Base-by-base conservation (phyloP, 805 yeast genomes). In the Ogataea pini region DNA sequence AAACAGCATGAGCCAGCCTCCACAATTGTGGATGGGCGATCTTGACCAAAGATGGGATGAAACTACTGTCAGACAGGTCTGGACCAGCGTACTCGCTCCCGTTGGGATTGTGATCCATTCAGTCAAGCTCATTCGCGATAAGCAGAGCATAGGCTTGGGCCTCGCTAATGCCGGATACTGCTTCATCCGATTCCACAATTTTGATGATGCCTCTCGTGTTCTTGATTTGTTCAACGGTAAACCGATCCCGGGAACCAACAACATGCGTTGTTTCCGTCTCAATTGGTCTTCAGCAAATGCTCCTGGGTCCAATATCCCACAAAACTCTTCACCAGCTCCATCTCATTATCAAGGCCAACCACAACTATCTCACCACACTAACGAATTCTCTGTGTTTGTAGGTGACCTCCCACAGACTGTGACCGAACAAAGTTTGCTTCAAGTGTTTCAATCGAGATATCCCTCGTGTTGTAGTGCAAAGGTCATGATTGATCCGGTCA, bases 11-110 rank as follows among this genome's bases (percentile, higher is more conserved):
- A 55, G 52, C 2, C 65, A 59, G 49, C 55, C 62, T 19, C 69
- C 68, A 33, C 83, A 79, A 55, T 61, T 86, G 42, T 86, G 91
- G 86, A 91, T 90, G 96, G 97, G 97, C 18, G 97, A 89, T 59
- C 69, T 90, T 38, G 96, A 89, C 57, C 87, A 87, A 8, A 72
- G 78, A 63, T 87, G 96, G 90, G 88, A 86, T 51, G 97, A 90
- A 62, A 64, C 70, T 33, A 71, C 78, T 10, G 77, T 91, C 45
- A 74, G 73, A 42, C 78, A 79, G 49, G 77, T 90, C 39, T 90
- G 96, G 97, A 64, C 75, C 3, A 60, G 63, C 46, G 44, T 62
- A 19, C 52, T 67, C 19, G 59, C 75, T 19, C 68, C 84, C 10
- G 89, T 94, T n/a, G 88, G 85, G 54, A 72, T 71, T 18, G 61